These are phyloP conservation scores for Cercophora samala DNA, from an alignment of 495 filamentous ascomycete species.

Conservation along the genomic window DNA sequence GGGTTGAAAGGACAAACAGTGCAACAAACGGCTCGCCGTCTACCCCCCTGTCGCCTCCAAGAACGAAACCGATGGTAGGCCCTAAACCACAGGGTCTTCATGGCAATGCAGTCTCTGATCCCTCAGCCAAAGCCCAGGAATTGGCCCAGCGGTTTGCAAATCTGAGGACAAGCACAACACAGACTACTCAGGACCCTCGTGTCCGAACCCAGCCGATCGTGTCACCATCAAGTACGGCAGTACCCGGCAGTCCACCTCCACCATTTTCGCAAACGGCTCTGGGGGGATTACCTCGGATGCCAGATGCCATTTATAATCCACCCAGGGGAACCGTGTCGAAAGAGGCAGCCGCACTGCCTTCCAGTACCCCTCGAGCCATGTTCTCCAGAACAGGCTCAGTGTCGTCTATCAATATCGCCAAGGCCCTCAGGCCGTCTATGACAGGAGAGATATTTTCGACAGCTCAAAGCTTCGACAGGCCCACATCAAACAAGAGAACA, in stretches of 20 bases:
- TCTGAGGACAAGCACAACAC: conserved; percentile 41
- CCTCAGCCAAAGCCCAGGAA: conserved; percentile 35
- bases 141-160: conserved; percentile 58
- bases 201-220: conserved; percentile 41
- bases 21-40: conserved; percentile 18
- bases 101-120: conserved; percentile 43
- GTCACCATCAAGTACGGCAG: conserved; percentile 6
- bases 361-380: conserved; percentile 47
- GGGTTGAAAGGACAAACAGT: neutral
- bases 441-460: conserved; percentile 34
- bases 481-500: conserved; percentile 23
- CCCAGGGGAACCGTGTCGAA: conserved; percentile 54
- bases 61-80: conserved; percentile 51
- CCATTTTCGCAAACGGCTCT: conserved; percentile 52
- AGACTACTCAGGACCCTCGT: conserved; percentile 34
- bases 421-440: conserved; percentile 19
- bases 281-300: conserved; percentile 65
- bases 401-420: conserved; percentile 29
- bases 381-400: conserved; percentile 48
- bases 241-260: conserved; percentile 33
- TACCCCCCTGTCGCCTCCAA: conserved; percentile 17
- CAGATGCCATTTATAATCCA: conserved; percentile 84
- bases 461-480: conserved; percentile 29
- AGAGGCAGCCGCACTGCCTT: conserved; percentile 48
- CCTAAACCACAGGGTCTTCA: conserved; percentile 64